These are phyloP conservation scores for Salvia splendens DNA, from an alignment of 257 asterid species.

Conservation along the genomic window DNA sequence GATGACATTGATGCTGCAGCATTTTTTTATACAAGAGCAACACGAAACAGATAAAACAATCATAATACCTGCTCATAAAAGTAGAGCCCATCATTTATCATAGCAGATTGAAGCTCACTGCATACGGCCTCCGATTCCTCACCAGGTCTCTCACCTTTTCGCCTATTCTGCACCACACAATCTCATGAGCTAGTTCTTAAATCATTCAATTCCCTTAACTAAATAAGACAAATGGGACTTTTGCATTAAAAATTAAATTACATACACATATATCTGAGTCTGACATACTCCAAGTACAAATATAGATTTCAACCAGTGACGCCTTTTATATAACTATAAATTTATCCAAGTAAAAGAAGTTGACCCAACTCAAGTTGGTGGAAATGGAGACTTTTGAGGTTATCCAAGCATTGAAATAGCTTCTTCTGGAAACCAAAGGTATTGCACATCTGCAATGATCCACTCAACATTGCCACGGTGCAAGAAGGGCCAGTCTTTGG, in stretches of 20 bases:
- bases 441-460: neutral
- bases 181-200: conserved; percentile 24
- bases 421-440: conserved; percentile 7
- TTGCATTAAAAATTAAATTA: neutral
- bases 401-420: conserved; percentile 15
- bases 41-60: conserved; percentile 26
- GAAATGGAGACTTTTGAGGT: conserved; percentile 10
- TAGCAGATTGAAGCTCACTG: conserved; percentile 73
- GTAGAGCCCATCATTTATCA: conserved; percentile 71
- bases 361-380: neutral
- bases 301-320: neutral
- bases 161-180: conserved; percentile 51
- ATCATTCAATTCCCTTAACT: conserved; percentile 3
- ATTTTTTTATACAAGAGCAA: conserved; percentile 24
- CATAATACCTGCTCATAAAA: conserved; percentile 79
- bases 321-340: neutral
- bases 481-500: neutral
- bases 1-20: conserved; percentile 10
- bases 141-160: conserved; percentile 42
- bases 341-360: conserved; percentile 5
- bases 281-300: neutral
- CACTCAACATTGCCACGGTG: neutral
- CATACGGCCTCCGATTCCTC: conserved; percentile 55
- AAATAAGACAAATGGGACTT: neutral
- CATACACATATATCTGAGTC: neutral